Base-by-base conservation (phyloP, 1,284 basidiomycete species). In the Ceratobasidium papillatum region DNA sequence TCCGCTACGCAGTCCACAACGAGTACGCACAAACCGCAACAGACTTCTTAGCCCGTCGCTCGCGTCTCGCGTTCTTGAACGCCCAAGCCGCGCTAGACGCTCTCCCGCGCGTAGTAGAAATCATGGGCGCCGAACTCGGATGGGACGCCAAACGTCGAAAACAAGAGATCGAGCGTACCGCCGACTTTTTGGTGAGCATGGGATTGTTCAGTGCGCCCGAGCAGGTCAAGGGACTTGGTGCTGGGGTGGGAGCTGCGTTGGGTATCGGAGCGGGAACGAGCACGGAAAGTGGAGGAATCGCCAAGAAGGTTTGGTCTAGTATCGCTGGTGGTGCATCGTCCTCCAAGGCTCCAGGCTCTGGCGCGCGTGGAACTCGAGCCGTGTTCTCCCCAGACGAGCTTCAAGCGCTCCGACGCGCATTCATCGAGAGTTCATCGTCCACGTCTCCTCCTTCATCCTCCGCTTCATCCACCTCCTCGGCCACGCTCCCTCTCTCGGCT, bases 11-110 rank as follows among this genome's bases (percentile, higher is more conserved):
- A 1, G 88, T 92, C 51, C 90, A 91, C 59, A 87, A 94, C 83
- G 97, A 99, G 84, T 99, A 97, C 82, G 96, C 96, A 0, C 87
- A 91, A 74, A 96, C 92, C 22, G 94, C 95, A 7, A 87, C 92
- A 77, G 97, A 99, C 84, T 94, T 99, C 80, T 89, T 99, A 79
- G 94, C 94, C 1, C 93, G 97, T 4, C 92, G 96, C 72, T 93
- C 93, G 25, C 91, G 96, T 52, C 87, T 99, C 58, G 92, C 94
- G 12, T 99, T 99, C 89, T 89, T 99, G 78, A 96, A 98, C 82
- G 92, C 91, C 0, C 92, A 93, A 79, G 93, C 93, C 0, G 91
- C 97, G 0, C 88, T 97, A 66, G 90, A 93, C 65, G 89, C 92
- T 0, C 88, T 99, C 74, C 96, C 96, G 1, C 87, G 88, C 49